Evolutionary conservation across 345 rosid genomes (phyloP).

Genomic region (Eucalyptus pauciflora): DNA sequence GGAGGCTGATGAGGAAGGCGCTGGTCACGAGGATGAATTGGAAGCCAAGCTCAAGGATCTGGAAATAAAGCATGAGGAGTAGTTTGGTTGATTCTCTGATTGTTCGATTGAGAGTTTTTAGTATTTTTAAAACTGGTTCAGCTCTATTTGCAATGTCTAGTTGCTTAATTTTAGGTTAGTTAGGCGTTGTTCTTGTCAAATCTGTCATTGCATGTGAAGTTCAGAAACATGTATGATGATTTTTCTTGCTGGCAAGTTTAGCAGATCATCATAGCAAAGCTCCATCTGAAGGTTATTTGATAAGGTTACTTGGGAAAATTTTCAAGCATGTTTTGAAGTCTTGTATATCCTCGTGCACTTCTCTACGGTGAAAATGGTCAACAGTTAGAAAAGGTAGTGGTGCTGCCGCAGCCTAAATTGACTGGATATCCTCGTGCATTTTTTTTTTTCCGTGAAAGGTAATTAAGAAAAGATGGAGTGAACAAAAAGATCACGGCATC

Average conservation of each 20-base stretch:
- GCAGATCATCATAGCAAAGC: not conserved
- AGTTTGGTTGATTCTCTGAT: not conserved
- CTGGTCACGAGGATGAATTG: constrained; percentile 36
- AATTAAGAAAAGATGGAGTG: too few species aligned
- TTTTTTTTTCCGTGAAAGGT: not conserved
- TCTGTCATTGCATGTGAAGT: not conserved
- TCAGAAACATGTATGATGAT: not conserved
- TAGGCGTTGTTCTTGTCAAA: not conserved
- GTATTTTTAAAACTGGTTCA: not conserved
- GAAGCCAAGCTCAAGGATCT: constrained; percentile 68
- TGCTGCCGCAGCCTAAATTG: not conserved
- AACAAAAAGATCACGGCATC: too few species aligned
- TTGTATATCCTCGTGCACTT: not conserved
- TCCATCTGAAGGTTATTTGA: not conserved
- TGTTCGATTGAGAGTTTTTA: not conserved
- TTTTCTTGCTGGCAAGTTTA: not conserved
- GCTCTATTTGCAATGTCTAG: not conserved
- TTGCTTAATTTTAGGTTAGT: not conserved
- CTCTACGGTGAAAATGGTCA: not conserved
- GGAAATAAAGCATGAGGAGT: constrained; percentile 42
- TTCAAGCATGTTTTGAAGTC: not conserved
- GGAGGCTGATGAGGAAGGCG: constrained; percentile 42
- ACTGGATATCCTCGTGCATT: not conserved
- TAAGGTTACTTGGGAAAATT: not conserved
- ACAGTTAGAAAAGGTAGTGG: not conserved